Evolutionary conservation across 1,284 basidiomycete genomes (phyloP).

Genomic region (Termitomyces sp.): DNA sequence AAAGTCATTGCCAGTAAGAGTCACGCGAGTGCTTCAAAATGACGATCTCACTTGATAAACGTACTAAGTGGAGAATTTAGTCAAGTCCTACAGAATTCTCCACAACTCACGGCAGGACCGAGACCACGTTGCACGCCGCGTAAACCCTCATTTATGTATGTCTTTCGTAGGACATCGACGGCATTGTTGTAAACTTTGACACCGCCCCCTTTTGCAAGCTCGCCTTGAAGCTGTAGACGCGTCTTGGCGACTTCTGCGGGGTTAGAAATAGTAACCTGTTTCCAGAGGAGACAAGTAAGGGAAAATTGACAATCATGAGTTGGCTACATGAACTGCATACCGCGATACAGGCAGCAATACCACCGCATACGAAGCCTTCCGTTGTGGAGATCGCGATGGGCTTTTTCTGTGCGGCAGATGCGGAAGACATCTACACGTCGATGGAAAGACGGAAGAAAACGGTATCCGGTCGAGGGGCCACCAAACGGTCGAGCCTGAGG

Average conservation of each 20-base stretch:
- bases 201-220: conserved; percentile 73
- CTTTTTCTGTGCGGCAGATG: conserved; percentile 16
- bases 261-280: conserved; percentile 77
- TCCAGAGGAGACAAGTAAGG: conserved; percentile 1
- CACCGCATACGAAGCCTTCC: conserved; percentile 85
- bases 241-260: conserved; percentile 93
- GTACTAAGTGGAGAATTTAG: conserved; percentile 51
- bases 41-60: conserved; percentile 71
- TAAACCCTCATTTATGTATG: conserved; percentile 88
- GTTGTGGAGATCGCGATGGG: conserved; percentile 45
- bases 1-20: conserved; percentile 1
- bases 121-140: conserved; percentile 90
- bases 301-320: conserved; percentile 5
- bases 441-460: not conserved
- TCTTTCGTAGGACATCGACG: conserved; percentile 85
- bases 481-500: not conserved
- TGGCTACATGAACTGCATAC: conserved; percentile 36
- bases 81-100: conserved; percentile 2
- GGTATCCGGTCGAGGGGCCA: not conserved
- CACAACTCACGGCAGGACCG: conserved; percentile 72
- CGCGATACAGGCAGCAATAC: conserved; percentile 83
- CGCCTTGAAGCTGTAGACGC: conserved; percentile 90
- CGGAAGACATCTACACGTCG: conserved; percentile 15
- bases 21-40: conserved; percentile 11
- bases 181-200: conserved; percentile 86